Conservation (phyloP, 345 rosid genomes). For the Sisymbrium irio region DNA sequence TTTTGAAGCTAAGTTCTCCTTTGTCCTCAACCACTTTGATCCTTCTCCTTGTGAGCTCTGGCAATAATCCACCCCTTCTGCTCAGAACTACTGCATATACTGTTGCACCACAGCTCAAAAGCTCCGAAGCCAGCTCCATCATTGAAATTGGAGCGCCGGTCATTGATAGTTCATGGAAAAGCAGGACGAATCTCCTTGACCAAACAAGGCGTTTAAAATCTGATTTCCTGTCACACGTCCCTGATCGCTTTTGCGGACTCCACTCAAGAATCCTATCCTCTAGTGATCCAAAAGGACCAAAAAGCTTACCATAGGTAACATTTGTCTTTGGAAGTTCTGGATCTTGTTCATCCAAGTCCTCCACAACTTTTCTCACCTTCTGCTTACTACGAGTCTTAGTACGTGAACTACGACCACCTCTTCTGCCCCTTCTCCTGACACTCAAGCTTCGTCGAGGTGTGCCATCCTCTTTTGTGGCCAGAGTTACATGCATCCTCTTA, state of each 20-base stretch:
- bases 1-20: slow-evolving; percentile 87
- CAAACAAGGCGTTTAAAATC: slow-evolving; percentile 91
- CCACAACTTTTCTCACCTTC: slow-evolving; percentile 40
- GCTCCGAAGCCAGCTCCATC: slow-evolving; percentile 97
- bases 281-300: slow-evolving; percentile 81
- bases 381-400: slow-evolving; percentile 44
- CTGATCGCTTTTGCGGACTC: slow-evolving; percentile 90
- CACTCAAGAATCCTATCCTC: slow-evolving; percentile 81
- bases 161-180: slow-evolving; percentile 98
- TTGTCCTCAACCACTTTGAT: slow-evolving; percentile 92
- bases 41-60: slow-evolving; percentile 79
- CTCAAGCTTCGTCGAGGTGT: slow-evolving; percentile 36
- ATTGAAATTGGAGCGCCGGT: slow-evolving; percentile 97
- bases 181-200: slow-evolving; percentile 87
- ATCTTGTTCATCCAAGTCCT: slow-evolving; percentile 51
- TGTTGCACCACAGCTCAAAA: slow-evolving; percentile 97
- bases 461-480: slow-evolving; percentile 50
- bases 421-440: slow-evolving; percentile 53
- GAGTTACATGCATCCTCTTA: slow-evolving; percentile 45
- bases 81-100: slow-evolving; percentile 94
- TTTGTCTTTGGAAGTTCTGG: slow-evolving; percentile 63
- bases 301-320: slow-evolving; percentile 65
- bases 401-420: slow-evolving; percentile 42
- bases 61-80: slow-evolving; percentile 86
- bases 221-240: slow-evolving; percentile 93